Base-by-base conservation (phyloP, 257 asterid species). In the Solanum sitiens region DNA sequence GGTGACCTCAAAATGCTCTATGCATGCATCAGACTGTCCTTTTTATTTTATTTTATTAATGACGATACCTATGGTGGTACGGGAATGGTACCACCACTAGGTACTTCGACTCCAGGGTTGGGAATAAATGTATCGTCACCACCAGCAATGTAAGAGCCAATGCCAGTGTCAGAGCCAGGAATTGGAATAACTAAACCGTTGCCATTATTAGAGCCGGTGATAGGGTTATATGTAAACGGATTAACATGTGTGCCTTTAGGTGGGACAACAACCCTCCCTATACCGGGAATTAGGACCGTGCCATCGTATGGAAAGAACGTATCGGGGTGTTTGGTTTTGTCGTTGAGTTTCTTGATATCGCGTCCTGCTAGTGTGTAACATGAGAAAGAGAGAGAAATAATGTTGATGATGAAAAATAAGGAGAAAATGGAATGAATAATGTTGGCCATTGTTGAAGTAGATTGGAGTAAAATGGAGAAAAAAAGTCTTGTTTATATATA, bases 261-360 rank as follows among this genome's bases (percentile, higher is more conserved):
- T 1, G 97, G 98, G 87, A 93, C 15, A 86, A 91, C 84, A 63
- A 65, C 92, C 0, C 97, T 94, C 3, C 99, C 99, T 4, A 94
- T 21, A 39, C 99, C 98, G 0, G 98, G 98, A 80, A 95, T 74
- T 7, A 93, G 90, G 71, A 95, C 93, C 3, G 95, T 89, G 23
- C 98, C 94, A 12, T 96, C 98, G 61, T 84, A 86, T 16, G 72
- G 73, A 3, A 61, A 77, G n/a, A 92, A 86, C 87, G 88, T 87
- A 65, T 74, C 32, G 11, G 83, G 83, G 15, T 74, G 83, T 74
- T 11, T n/a, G 27, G n/a, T 74, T 45, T 21, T 74, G 32, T 74
- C 53, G 20, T 12, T 37, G 32, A 74, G 37, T 74, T 74, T 73
- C 5, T 18, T 20, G 18, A 74, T 74, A 45, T 39, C 83, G 8